Conservation (phyloP, 2,329 filamentous ascomycete genomes). For the Alternaria ventricosa region DNA sequence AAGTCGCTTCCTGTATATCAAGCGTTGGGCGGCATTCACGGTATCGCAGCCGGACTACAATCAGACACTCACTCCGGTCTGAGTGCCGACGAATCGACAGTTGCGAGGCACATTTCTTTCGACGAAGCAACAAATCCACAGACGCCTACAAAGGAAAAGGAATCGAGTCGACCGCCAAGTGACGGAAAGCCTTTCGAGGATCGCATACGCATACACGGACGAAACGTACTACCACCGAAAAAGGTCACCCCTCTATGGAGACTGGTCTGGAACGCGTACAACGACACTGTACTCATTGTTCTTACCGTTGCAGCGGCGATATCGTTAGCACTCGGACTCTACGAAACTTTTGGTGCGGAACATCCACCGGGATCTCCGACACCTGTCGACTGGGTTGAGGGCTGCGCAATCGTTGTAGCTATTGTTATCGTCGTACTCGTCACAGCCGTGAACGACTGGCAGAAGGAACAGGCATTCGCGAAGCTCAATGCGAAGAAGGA, state of each 20-base stretch:
- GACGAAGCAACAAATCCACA: constrained; percentile 56
- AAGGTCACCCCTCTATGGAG: constrained; percentile 67
- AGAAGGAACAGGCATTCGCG: constrained; percentile 47
- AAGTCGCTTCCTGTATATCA: constrained; percentile 58
- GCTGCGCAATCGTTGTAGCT: constrained; percentile 46
- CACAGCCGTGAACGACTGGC: constrained; percentile 46
- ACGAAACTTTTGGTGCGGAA: constrained; percentile 64
- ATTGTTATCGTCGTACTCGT: constrained; percentile 49
- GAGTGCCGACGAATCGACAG: constrained; percentile 57
- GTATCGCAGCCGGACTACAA: constrained; percentile 60
- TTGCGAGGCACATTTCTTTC: constrained; percentile 57
- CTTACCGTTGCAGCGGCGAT: constrained; percentile 72
- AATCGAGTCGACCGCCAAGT: constrained; percentile 18
- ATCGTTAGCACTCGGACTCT: constrained; percentile 72
- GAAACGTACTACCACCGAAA: constrained; percentile 68
- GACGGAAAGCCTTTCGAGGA: constrained; percentile 55
- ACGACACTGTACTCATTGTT: constrained; percentile 75
- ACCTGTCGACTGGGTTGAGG: constrained; percentile 50
- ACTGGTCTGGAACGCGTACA: constrained; percentile 73
- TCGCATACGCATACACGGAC: constrained; percentile 65
- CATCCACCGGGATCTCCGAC: constrained; percentile 52
- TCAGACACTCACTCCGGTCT: constrained; percentile 58
- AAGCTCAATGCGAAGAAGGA: constrained; percentile 47
- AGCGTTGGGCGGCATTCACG: constrained; percentile 61
- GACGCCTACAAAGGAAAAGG: constrained; percentile 27